phyloP scores from a whole-genome alignment of 805 yeast genomes.

The Lipomyces lipofer region DNA sequence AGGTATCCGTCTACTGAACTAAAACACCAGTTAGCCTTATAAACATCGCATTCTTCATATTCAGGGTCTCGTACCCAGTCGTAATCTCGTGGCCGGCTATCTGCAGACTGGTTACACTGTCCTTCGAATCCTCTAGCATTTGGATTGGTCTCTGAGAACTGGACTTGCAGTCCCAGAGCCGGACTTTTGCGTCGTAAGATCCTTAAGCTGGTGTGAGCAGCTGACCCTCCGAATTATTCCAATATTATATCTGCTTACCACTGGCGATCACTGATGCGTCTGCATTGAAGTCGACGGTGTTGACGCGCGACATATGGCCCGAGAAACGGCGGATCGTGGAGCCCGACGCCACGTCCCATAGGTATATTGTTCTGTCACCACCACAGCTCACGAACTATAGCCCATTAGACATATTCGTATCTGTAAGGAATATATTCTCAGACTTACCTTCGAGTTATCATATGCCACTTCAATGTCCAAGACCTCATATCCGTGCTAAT shows the following conservation, averaged over 20 bases:
- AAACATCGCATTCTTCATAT: background rate
- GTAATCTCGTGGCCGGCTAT: slow-evolving; percentile 29
- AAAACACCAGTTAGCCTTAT: background rate
- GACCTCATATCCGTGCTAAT: slow-evolving; percentile 38
- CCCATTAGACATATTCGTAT: background rate
- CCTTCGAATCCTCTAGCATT: slow-evolving; percentile 39
- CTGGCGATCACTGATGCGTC: slow-evolving; percentile 36
- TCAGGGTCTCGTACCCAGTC: slow-evolving; percentile 32
- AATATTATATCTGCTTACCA: slow-evolving; percentile 9
- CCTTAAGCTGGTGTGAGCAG: slow-evolving; percentile 22
- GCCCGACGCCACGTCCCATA: slow-evolving; percentile 40
- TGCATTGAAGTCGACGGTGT: slow-evolving; percentile 34
- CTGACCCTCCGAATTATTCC: background rate
- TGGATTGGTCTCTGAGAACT: slow-evolving; percentile 40
- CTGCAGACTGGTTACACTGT: slow-evolving; percentile 37
- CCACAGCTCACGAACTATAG: slow-evolving; percentile 39
- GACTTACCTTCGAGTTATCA: slow-evolving; percentile 32
- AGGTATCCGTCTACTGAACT: slow-evolving; percentile 39
- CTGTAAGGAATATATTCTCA: background rate
- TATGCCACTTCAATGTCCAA: slow-evolving; percentile 35
- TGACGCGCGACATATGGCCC: slow-evolving; percentile 37
- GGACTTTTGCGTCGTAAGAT: slow-evolving; percentile 39
- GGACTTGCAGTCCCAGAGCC: slow-evolving; percentile 40
- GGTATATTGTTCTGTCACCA: slow-evolving; percentile 37
- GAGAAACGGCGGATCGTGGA: slow-evolving; percentile 31